These are phyloP conservation scores for Tolypocladium amazonense DNA, from an alignment of 2,329 filamentous ascomycete species.

Conservation along the genomic window DNA sequence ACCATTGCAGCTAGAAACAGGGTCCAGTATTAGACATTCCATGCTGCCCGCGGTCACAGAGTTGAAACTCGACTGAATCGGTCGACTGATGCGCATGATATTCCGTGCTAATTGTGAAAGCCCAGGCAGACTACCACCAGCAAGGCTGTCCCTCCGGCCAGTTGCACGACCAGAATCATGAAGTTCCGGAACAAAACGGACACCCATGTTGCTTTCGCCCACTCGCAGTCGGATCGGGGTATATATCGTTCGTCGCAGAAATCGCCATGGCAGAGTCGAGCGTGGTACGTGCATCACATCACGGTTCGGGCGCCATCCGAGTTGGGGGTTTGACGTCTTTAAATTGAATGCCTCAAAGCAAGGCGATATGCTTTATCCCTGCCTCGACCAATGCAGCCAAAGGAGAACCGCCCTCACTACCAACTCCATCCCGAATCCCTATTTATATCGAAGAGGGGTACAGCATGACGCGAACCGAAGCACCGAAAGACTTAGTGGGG, in stretches of 20 bases:
- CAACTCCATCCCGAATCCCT: slow-evolving; percentile 46
- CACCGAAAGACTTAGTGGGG: slow-evolving; percentile 92
- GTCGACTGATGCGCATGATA: not conserved
- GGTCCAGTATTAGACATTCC: not conserved
- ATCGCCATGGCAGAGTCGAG: not conserved
- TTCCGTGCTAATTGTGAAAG: not conserved
- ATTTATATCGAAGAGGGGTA: slow-evolving; percentile 96
- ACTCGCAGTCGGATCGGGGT: not conserved
- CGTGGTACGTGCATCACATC: not conserved
- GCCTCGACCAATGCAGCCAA: slow-evolving; percentile 49
- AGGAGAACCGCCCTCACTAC: slow-evolving; percentile 52
- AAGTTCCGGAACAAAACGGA: not conserved
- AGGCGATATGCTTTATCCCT: slow-evolving; percentile 43
- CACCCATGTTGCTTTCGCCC: not conserved
- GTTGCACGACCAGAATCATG: not conserved
- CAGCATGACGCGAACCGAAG: slow-evolving; percentile 92
- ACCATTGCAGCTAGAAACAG: not conserved
- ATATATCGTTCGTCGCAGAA: not conserved
- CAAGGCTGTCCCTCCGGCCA: not conserved
- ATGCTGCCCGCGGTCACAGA: not conserved
- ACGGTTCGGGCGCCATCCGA: slow-evolving; percentile 11
- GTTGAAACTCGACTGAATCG: not conserved
- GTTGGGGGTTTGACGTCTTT: slow-evolving; percentile 33
- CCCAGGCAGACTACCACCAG: not conserved
- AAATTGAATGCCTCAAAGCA: slow-evolving; percentile 45